Base-by-base conservation (phyloP, 129 eudicot genomes). In the Apium graveolens region DNA sequence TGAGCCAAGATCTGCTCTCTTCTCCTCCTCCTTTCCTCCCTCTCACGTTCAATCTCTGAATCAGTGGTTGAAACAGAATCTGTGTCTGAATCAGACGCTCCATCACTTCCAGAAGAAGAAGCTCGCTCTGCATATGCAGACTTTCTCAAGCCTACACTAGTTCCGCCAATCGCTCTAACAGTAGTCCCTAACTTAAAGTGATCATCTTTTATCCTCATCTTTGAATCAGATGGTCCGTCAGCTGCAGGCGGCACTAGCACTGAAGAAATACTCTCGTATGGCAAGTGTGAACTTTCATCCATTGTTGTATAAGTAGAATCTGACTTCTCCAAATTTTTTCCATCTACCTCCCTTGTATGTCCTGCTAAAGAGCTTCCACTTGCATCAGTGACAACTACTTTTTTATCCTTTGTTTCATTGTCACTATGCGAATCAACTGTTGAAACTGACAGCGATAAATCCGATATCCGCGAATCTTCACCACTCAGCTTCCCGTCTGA, bases 41-140 rank as follows among this genome's bases (percentile, higher is more conserved):
- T 88, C 80, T 91, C 93, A 43, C 85, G 89, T 81, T 94, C 98
- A 69, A 85, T 83, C 87, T 91, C 98, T 10, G 98, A 94, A 79
- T 90, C 96, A 14, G 97, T 89, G 12, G 84, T 51, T 34, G 98
- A 86, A 82, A 82, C 85, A 24, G 93, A 88, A 80, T 83, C 97
- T 20, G 96, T 74, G 49, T 86, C 97, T 11, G 89, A 82, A 88
- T 85, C 86, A 74, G 91, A 88, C 77, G 81, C 93, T 80, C 43
- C 93, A 81, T 88, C 89, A 85, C 89, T 89, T 51, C 79, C 82
- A 29, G 86, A 86, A 34, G 72, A 55, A 46, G 96, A 84, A 55
- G 72, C 88, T 44, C 37, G 80, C 84, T 85, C 88, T 55, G 65
- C 65, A 51, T 87, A 80, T 70, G 78, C 65, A 72, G 82, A 81